phyloP scores from a whole-genome alignment of 1,139 yeast genomes.

The Saccharomyces pastorianus region DNA sequence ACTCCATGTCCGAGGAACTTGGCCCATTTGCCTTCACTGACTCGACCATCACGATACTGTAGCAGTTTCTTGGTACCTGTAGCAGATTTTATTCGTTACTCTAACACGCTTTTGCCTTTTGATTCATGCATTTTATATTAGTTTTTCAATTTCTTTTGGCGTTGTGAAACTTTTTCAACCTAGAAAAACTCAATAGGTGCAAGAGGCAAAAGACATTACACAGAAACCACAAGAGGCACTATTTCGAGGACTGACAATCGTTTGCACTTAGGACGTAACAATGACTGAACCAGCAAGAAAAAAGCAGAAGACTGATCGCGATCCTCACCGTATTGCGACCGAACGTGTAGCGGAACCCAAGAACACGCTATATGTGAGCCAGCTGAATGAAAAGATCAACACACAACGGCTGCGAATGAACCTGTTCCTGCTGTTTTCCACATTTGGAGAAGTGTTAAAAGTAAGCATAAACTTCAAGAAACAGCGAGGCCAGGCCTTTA shows the following conservation, averaged over 20 bases:
- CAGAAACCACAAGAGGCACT: background rate
- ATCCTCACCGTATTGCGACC: constrained; percentile 22
- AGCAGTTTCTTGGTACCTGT: background rate
- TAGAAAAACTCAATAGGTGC: background rate
- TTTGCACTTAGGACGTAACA: background rate
- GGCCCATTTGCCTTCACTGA: constrained; percentile 33
- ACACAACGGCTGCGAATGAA: constrained; percentile 18
- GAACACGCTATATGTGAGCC: constrained; percentile 24
- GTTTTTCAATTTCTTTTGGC: background rate
- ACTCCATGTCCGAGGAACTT: constrained; percentile 59
- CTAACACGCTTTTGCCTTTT: background rate
- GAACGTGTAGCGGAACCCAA: constrained; percentile 11
- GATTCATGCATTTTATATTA: background rate
- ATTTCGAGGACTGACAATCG: background rate
- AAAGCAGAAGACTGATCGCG: background rate
- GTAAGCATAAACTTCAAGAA: constrained; percentile 17
- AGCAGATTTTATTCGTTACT: background rate
- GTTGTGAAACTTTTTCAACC: background rate
- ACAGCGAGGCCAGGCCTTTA: constrained; percentile 27
- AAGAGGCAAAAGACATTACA: background rate
- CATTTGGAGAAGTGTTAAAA: constrained; percentile 29
- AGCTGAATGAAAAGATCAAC: constrained; percentile 21
- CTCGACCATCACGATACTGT: constrained; percentile 3
- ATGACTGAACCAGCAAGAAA: background rate
- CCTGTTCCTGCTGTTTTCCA: constrained; percentile 24